These are phyloP conservation scores for Posidonia australis DNA, from an alignment of 106 monocot species.

Conservation along the genomic window DNA sequence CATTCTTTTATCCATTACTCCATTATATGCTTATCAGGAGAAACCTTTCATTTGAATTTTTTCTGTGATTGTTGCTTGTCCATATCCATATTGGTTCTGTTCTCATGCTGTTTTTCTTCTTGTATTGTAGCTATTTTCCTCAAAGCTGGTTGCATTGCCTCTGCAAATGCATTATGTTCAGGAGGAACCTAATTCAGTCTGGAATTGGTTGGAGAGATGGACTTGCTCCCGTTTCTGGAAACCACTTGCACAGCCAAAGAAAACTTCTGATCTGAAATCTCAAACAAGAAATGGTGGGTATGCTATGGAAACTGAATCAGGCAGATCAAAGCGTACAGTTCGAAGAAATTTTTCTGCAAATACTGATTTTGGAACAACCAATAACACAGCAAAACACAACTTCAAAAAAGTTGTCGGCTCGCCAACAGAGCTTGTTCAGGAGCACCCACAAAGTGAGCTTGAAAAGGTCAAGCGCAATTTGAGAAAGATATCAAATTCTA, in stretches of 20 bases:
- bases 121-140: conserved; percentile 54
- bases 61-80: neutral
- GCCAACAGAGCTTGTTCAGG: conserved; percentile 33
- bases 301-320: conserved; percentile 54
- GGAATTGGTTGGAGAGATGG: conserved; percentile 78
- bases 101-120: neutral
- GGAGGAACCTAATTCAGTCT: conserved; percentile 50
- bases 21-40: too few species aligned
- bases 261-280: conserved; percentile 33
- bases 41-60: neutral
- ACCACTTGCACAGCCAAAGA: conserved; percentile 28
- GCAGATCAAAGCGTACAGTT: conserved; percentile 47
- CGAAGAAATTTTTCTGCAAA: conserved; percentile 27
- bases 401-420: conserved; percentile 30
- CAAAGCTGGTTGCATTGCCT: conserved; percentile 25
- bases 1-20: too few species aligned
- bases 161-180: conserved; percentile 43
- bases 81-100: neutral
- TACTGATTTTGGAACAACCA: conserved; percentile 20
- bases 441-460: conserved; percentile 72
- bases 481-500: conserved; percentile 62
- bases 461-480: conserved; percentile 90
- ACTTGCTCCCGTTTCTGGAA: conserved; percentile 50
- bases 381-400: conserved; percentile 20
- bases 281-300: conserved; percentile 26